Conservation (phyloP, 768 basidiomycete species). For the Boletus pseudo-olivaceus region DNA sequence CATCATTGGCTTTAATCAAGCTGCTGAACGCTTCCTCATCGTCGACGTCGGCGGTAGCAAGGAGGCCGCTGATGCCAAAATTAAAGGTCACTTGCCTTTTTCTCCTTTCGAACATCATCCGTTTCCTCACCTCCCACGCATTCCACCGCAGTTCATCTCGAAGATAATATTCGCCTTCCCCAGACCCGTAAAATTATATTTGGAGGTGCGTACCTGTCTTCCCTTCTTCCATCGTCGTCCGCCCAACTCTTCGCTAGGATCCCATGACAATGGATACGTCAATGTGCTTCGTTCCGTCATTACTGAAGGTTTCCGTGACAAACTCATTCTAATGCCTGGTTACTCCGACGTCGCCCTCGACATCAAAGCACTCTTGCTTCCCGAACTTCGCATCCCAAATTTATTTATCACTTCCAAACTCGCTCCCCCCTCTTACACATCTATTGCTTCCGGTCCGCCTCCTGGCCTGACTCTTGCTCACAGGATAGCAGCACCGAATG, state of each 20-base stretch:
- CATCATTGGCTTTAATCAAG: constrained; percentile 66
- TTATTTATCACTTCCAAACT: constrained; percentile 62
- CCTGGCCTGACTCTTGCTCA: constrained; percentile 22
- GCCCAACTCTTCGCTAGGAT: constrained; percentile 40
- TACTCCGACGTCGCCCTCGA: constrained; percentile 60
- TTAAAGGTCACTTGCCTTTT: constrained; percentile 51
- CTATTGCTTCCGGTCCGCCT: constrained; percentile 23
- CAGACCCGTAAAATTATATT: constrained; percentile 67
- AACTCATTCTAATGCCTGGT: constrained; percentile 61
- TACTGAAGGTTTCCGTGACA: constrained; percentile 60
- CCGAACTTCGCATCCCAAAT: constrained; percentile 49
- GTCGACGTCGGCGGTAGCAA: constrained; percentile 69
- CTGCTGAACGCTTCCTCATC: constrained; percentile 62
- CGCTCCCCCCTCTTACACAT: constrained; percentile 25
- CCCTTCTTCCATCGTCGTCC: constrained; percentile 1
- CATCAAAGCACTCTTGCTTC: constrained; percentile 54
- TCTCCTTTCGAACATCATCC: background rate
- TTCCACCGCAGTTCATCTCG: constrained; percentile 35
- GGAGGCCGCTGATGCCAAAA: constrained; percentile 73
- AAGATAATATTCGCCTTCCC: constrained; percentile 45
- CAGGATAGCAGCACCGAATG: constrained; percentile 7
- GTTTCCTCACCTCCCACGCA: background rate
- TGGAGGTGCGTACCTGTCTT: constrained; percentile 49
- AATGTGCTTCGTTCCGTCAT: constrained; percentile 59
- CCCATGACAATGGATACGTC: constrained; percentile 72